Conservation (phyloP, 148 eudicot genomes). For the Silene latifolia region DNA sequence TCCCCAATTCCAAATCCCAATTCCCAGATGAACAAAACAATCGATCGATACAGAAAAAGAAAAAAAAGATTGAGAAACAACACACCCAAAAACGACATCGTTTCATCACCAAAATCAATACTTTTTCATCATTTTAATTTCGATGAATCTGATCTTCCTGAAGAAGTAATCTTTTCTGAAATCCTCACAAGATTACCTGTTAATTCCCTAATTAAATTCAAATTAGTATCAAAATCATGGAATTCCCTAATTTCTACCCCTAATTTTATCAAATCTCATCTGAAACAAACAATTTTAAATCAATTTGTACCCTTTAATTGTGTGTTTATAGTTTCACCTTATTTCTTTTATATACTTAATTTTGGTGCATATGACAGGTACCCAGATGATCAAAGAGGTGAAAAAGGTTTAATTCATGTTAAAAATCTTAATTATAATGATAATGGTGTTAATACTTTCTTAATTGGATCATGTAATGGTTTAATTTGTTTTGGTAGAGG, state of each 20-base stretch:
- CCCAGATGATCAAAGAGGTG: slow-evolving; percentile 23
- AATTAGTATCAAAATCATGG: slow-evolving; percentile 30
- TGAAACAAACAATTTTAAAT: slow-evolving; percentile 18
- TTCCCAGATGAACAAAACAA: slow-evolving; percentile 12
- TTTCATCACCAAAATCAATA: background rate
- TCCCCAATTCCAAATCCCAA: background rate
- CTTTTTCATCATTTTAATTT: background rate
- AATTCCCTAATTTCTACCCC: slow-evolving; percentile 4
- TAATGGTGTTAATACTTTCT: slow-evolving; percentile 34
- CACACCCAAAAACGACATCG: background rate
- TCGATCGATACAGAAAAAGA: slow-evolving; percentile 2
- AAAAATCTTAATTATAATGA: slow-evolving; percentile 21
- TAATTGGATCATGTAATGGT: slow-evolving; percentile 35
- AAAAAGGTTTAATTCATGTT: slow-evolving; percentile 23
- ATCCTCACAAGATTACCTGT: slow-evolving; percentile 31
- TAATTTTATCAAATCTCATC: slow-evolving; percentile 26
- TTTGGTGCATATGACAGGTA: slow-evolving; percentile 25
- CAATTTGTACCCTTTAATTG: slow-evolving; percentile 28
- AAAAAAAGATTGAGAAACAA: slow-evolving; percentile 3
- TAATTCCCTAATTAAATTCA: slow-evolving; percentile 19
- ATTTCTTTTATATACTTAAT: slow-evolving; percentile 31
- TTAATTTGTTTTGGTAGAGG: slow-evolving; percentile 33
- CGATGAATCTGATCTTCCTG: slow-evolving; percentile 19
- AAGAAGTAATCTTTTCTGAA: slow-evolving; percentile 30
- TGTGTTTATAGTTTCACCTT: slow-evolving; percentile 26